Percentiles rank a stretch among this genome's conserved stretches.
Conservation (phyloP, 495 filamentous ascomycete genomes). For the Penicillium manginii region DNA sequence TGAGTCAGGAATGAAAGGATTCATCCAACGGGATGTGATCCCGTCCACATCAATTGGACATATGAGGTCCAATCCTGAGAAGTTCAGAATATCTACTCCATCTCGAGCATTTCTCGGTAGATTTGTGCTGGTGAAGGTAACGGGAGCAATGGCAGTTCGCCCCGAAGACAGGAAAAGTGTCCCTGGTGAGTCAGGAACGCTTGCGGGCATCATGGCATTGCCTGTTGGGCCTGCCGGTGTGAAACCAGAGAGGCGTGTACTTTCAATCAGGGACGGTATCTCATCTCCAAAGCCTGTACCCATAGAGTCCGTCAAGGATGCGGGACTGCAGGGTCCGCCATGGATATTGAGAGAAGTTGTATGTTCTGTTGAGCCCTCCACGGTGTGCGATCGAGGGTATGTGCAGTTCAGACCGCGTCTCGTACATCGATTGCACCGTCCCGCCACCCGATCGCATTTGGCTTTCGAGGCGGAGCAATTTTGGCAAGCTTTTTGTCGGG, state of each 20-base stretch:
- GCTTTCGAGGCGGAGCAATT: not conserved
- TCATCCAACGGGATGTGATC: slow-evolving; percentile 52
- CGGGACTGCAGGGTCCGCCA: not conserved
- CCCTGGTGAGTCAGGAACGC: not conserved
- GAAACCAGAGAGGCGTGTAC: not conserved
- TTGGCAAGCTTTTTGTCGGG: slow-evolving; percentile 6
- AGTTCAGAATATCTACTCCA: slow-evolving; percentile 15
- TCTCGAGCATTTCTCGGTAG: not conserved
- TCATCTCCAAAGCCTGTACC: not conserved
- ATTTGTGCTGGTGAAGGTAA: not conserved
- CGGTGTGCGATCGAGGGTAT: not conserved
- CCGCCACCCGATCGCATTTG: not conserved
- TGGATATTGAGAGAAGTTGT: not conserved
- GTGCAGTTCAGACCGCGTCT: not conserved
- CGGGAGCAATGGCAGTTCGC: not conserved
- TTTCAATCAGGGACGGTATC: not conserved
- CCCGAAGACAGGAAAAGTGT: not conserved
- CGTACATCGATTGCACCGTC: not conserved
- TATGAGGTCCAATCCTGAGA: slow-evolving; percentile 35
- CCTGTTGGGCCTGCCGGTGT: not conserved
- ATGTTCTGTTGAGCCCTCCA: not conserved
- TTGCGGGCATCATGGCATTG: not conserved
- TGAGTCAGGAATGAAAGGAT: slow-evolving; percentile 44
- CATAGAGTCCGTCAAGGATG: not conserved
- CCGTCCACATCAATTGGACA: slow-evolving; percentile 47